phyloP scores from a whole-genome alignment of 2,329 filamentous ascomycete genomes.

The Clarireedia homoeocarpa region DNA sequence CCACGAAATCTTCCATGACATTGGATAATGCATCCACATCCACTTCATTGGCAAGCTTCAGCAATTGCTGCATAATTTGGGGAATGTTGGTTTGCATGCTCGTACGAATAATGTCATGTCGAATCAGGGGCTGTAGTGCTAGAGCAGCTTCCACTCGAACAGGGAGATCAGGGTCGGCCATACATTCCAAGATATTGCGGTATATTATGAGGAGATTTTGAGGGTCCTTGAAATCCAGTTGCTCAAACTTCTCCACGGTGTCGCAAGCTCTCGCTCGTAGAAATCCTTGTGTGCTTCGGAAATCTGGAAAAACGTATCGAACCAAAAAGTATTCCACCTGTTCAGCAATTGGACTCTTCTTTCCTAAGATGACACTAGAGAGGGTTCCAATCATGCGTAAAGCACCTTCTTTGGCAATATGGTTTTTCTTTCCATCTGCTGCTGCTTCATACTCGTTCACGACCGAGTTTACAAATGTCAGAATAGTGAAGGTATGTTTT shows the following conservation, averaged over 20 bases:
- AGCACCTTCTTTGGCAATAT: constrained; percentile 92
- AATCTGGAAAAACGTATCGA: constrained; percentile 96
- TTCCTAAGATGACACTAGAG: constrained; percentile 87
- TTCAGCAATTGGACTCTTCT: constrained; percentile 96
- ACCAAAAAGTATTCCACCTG: constrained; percentile 99
- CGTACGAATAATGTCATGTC: constrained; percentile 86
- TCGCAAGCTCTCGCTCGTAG: constrained; percentile 92
- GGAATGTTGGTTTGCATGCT: constrained; percentile 98
- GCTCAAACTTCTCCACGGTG: constrained; percentile 95
- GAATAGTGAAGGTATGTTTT: constrained; percentile 91
- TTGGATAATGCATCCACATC: constrained; percentile 96
- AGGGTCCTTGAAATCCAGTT: constrained; percentile 91
- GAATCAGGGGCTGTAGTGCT: constrained; percentile 88
- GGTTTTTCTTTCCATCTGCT: constrained; percentile 82
- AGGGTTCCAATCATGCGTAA: constrained; percentile 95
- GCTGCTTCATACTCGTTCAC: constrained; percentile 87
- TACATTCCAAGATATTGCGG: constrained; percentile 90
- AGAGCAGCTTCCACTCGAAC: constrained; percentile 91
- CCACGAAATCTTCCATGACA: constrained; percentile 99
- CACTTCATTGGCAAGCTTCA: constrained; percentile 95
- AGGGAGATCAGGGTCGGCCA: constrained; percentile 88
- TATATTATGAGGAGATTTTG: constrained; percentile 96
- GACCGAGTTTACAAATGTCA: constrained; percentile 90
- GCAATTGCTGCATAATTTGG: constrained; percentile 97
- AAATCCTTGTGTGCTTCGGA: constrained; percentile 85